Percentiles rank a stretch among this genome's conserved stretches.
Evolutionary conservation across 176 grass and related monocot genomes (phyloP).

Genomic region (Leersia perrieri): DNA sequence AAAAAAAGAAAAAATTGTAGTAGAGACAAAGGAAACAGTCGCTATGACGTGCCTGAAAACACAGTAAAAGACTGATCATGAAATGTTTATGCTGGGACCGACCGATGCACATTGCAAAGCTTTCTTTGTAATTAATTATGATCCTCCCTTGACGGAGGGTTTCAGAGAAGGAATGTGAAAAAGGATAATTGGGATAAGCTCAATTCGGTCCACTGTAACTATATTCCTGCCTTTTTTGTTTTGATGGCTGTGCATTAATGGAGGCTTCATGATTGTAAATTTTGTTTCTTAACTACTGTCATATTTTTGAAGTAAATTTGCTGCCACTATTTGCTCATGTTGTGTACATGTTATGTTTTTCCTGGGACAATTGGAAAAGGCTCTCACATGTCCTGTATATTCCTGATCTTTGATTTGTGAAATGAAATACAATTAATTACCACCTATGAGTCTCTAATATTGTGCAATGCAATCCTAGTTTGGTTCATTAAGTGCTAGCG

Average conservation of each 20-base stretch:
- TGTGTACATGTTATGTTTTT: neutral
- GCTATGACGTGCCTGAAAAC: neutral
- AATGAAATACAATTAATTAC: neutral
- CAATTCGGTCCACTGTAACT: neutral
- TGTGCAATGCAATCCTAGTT: neutral
- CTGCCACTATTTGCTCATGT: neutral
- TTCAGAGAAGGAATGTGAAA: neutral
- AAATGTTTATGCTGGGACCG: constrained; percentile 2
- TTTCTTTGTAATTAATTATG: neutral
- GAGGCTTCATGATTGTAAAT: neutral
- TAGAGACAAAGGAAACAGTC: constrained; percentile 6
- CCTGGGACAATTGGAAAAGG: neutral
- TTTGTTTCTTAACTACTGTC: neutral
- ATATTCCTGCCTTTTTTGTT: neutral
- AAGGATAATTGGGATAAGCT: constrained; percentile 14
- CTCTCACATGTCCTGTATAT: neutral
- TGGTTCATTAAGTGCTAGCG: neutral
- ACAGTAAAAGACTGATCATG: neutral
- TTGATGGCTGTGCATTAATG: constrained; percentile 1
- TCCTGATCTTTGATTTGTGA: neutral
- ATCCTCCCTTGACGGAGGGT: neutral
- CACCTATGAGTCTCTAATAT: neutral
- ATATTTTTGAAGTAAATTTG: neutral
- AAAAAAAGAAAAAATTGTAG: neutral
- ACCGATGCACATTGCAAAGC: constrained; percentile 15